Conservation (phyloP, 2,329 filamentous ascomycete genomes). For the Penicillium glabrum region DNA sequence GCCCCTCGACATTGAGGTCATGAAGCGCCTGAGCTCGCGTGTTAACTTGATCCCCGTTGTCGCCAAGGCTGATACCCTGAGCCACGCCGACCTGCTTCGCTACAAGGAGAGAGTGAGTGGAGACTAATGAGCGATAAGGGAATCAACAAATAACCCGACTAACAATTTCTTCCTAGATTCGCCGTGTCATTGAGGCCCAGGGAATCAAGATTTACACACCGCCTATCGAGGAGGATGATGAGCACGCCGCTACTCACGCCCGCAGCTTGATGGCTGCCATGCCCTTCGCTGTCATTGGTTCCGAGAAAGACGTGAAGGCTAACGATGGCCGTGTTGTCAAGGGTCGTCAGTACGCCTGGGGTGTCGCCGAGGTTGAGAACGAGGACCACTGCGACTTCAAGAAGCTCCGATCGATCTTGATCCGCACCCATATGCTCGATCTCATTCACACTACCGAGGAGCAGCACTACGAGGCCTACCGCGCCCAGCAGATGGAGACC, state of each 20-base stretch:
- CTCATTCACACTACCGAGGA: slow-evolving; percentile 99
- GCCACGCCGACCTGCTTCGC: slow-evolving; percentile 82
- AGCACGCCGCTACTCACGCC: slow-evolving; percentile 91
- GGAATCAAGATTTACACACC: slow-evolving; percentile 99
- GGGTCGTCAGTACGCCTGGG: slow-evolving; percentile 98
- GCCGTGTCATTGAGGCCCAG: slow-evolving; percentile 93
- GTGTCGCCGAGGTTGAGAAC: slow-evolving; percentile 98
- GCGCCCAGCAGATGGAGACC: slow-evolving; percentile 99
- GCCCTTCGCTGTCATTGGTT: slow-evolving; percentile 98
- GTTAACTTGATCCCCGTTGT: slow-evolving; percentile 98
- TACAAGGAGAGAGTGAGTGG: slow-evolving; percentile 91
- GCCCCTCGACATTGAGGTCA: slow-evolving; percentile 98
- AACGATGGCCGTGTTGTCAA: slow-evolving; percentile 95
- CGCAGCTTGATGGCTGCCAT: slow-evolving; percentile 93
- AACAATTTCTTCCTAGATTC: slow-evolving; percentile 61
- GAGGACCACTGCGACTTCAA: slow-evolving; percentile 99
- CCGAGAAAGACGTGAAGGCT: slow-evolving; percentile 98
- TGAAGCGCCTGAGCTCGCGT: slow-evolving; percentile 97
- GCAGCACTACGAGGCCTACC: slow-evolving; percentile 98
- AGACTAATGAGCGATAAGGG: neutral
- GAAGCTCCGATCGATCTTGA: slow-evolving; percentile 98
- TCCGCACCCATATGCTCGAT: slow-evolving; percentile 99
- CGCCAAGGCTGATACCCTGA: slow-evolving; percentile 97
- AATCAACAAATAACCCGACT: neutral
- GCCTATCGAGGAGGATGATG: slow-evolving; percentile 96